Conservation (phyloP, 225 moss, liverwort and hornwort species). For the Asterella californica region DNA sequence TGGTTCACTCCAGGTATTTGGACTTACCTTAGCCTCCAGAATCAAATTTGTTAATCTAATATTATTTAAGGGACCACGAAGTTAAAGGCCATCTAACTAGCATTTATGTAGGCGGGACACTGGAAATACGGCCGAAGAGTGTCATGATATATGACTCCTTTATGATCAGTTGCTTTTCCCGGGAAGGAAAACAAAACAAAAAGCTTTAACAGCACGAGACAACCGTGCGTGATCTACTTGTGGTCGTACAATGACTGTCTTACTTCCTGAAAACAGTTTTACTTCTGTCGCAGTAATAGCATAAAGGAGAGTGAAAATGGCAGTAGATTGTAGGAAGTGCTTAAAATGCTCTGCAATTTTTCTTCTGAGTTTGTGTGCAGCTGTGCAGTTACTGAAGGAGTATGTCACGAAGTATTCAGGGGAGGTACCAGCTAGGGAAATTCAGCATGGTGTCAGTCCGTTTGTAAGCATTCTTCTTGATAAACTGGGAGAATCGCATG, state of each 20-base stretch:
- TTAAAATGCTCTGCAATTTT: neutral
- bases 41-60: neutral
- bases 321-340: neutral
- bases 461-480: slow-evolving; percentile 68
- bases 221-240: neutral
- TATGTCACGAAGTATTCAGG: slow-evolving; percentile 58
- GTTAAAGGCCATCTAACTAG: neutral
- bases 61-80: neutral
- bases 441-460: slow-evolving; percentile 56
- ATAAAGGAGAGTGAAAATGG: neutral
- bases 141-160: neutral
- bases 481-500: slow-evolving; percentile 92
- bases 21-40: neutral
- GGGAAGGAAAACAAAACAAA: neutral
- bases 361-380: neutral
- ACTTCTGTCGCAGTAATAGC: no score
- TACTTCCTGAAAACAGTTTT: no score
- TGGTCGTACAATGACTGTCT: no score
- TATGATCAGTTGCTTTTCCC: neutral
- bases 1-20: slow-evolving; percentile 58
- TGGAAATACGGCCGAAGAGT: neutral
- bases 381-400: slow-evolving; percentile 50
- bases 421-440: slow-evolving; percentile 51
- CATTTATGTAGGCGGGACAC: neutral
- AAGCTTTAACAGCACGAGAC: neutral